phyloP scores from a whole-genome alignment of 768 basidiomycete genomes.

The Leccinum sublutescens region DNA sequence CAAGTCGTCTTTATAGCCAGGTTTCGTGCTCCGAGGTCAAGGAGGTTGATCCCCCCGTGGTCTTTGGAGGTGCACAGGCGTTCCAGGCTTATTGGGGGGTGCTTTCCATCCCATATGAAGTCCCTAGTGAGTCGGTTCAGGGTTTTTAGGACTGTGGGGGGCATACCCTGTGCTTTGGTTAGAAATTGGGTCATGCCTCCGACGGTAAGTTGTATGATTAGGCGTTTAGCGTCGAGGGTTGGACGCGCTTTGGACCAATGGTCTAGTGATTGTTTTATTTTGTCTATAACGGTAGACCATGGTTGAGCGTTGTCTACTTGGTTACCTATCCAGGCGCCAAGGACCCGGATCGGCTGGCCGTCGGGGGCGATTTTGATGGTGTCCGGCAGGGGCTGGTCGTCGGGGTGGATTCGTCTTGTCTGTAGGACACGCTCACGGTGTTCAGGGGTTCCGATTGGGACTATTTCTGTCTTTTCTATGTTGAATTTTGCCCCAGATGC shows the following conservation, averaged over 20 bases:
- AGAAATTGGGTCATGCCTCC: constrained; percentile 33
- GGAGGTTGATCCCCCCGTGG: constrained; percentile 8
- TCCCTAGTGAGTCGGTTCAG: constrained; percentile 10
- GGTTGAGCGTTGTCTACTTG: not conserved
- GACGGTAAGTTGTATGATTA: constrained; percentile 15
- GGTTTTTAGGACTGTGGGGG: constrained; percentile 6
- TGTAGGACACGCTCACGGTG: not conserved
- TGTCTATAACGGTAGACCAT: not conserved
- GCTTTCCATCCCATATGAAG: constrained; percentile 18
- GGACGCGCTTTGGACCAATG: constrained; percentile 4
- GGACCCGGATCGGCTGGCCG: not conserved
- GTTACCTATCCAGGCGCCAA: not conserved
- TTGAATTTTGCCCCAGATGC: constrained; percentile 20
- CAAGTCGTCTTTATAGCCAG: not conserved
- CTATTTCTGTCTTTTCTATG: constrained; percentile 21
- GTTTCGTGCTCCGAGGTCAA: constrained; percentile 3
- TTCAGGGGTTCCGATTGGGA: constrained; percentile 22
- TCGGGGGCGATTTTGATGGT: not conserved
- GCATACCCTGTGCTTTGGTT: constrained; percentile 32
- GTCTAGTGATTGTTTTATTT: too few species aligned
- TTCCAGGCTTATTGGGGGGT: not conserved
- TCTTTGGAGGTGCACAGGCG: not conserved
- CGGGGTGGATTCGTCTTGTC: not conserved
- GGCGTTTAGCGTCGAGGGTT: constrained; percentile 10
- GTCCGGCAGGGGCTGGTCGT: not conserved